Base-by-base conservation (phyloP, 1,284 basidiomycete genomes). In the Polyporus tsugae region DNA sequence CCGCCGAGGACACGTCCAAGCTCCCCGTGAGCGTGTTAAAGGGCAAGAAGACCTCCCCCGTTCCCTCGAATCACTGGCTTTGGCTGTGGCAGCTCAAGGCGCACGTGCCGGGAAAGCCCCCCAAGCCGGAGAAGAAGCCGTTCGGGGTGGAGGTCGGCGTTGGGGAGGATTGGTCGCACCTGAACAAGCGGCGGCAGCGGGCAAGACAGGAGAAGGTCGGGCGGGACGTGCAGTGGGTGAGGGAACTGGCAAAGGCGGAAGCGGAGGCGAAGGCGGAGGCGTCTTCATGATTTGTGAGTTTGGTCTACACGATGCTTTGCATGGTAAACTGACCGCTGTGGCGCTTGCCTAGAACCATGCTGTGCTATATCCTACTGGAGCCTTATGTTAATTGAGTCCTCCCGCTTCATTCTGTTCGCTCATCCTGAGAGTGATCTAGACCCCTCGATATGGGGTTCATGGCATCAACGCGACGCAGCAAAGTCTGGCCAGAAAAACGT, bases 121-220 rank as follows among this genome's bases (percentile, higher is more conserved):
- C 68, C 66, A 66, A 76, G 17, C 69, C 76, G 67, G 60, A 72
- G 66, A 55, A 77, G 70, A 5, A 49, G 55, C 44, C 39, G 39
- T 80, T 82, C 62, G 84, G 82, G 5, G 74, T 71, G 25, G 84
- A 84, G 41, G 85, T 89, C 2, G 88, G 86, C 2, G 82, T 85
- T 1, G 85, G 83, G 2, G 84, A 83, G 67, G 88, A 91, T 70
- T 83, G 82, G 78, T 80, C 81, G 7, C 88, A 91, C 75, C 76
- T 91, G 67, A 91, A 84, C 78, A 85, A 80, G 70, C 80, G 87
- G 66, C 78, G 89, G 72, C 82, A 81, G 67, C 78, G 81, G 29
- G 81, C 84, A 44, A 78, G 78, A 67, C 71, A 73, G 63, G 77
- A 72, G 49, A 81, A 77, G 70, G 75, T 80, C 0, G 72, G 71